Evolutionary conservation across 2,329 filamentous ascomycete genomes (phyloP).

Genomic region (Kalaharituber pfeilii): DNA sequence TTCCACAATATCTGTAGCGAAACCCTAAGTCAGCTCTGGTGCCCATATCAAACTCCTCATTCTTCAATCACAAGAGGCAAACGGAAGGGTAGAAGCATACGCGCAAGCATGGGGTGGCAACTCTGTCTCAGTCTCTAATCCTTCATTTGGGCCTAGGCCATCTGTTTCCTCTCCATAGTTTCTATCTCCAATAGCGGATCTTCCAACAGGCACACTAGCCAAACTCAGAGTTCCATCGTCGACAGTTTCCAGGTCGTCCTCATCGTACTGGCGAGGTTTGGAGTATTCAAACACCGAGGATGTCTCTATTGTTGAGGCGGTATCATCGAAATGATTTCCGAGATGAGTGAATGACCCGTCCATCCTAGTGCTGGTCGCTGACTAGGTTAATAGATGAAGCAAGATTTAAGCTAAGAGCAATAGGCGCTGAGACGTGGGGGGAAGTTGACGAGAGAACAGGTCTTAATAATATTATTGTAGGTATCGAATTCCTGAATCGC

Average conservation of each 20-base stretch:
- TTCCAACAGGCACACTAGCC: slow-evolving; percentile 62
- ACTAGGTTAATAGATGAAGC: too few relatives aligned
- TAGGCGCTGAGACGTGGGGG: too few relatives aligned
- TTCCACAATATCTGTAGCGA: slow-evolving; percentile 66
- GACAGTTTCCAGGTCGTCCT: slow-evolving; percentile 28
- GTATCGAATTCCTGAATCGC: too few relatives aligned
- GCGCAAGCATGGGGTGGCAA: slow-evolving; percentile 90
- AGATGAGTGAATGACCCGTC: slow-evolving; percentile 79
- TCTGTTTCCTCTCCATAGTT: slow-evolving; percentile 19
- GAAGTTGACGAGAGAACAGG: too few relatives aligned
- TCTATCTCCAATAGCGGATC: slow-evolving; percentile 36
- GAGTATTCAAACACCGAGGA: slow-evolving; percentile 29
- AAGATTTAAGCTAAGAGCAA: too few relatives aligned
- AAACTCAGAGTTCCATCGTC: slow-evolving; percentile 40
- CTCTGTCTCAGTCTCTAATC: slow-evolving; percentile 63
- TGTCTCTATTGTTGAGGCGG: slow-evolving; percentile 19
- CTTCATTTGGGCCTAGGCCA: slow-evolving; percentile 26
- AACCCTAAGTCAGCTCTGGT: slow-evolving; percentile 18
- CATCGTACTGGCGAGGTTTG: slow-evolving; percentile 59
- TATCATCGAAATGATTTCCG: slow-evolving; percentile 21
- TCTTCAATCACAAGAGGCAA: slow-evolving; percentile 4
- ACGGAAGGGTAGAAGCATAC: slow-evolving; percentile 37
- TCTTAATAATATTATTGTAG: too few relatives aligned
- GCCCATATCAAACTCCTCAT: slow-evolving; percentile 16
- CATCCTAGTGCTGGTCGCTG: slow-evolving; percentile 39